A percentile compares a stretch with the other conserved stretches of the same genome.
Evolutionary conservation across 2,329 filamentous ascomycete genomes (phyloP).

Genomic region (Cordyceps pruinosa): DNA sequence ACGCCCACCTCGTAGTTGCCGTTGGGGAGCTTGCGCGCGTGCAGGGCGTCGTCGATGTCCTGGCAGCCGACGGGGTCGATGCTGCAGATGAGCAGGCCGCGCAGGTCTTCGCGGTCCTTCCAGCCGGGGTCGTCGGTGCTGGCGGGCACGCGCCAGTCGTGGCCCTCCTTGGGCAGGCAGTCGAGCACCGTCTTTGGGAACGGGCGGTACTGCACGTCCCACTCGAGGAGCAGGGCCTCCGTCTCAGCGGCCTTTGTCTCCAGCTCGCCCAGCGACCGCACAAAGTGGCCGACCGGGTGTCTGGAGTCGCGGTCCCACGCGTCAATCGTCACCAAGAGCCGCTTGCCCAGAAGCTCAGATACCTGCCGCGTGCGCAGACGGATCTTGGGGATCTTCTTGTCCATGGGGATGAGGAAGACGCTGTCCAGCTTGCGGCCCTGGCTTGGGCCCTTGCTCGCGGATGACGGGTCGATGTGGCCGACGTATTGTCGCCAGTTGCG

Average conservation of each 20-base stretch:
- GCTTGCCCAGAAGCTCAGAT: constrained; percentile 79
- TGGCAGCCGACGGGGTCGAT: constrained; percentile 95
- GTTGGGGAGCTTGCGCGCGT: constrained; percentile 76
- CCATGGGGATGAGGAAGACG: constrained; percentile 95
- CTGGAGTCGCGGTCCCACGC: constrained; percentile 90
- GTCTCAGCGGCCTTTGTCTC: constrained; percentile 98
- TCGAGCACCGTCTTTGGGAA: constrained; percentile 95
- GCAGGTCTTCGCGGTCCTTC: constrained; percentile 76
- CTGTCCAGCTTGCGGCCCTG: constrained; percentile 82
- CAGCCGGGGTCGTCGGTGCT: constrained; percentile 76
- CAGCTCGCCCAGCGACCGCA: constrained; percentile 84
- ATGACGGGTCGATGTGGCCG: constrained; percentile 85
- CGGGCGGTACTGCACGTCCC: constrained; percentile 94
- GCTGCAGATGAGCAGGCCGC: constrained; percentile 85
- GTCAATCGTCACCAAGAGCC: constrained; percentile 88
- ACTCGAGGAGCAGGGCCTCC: constrained; percentile 86
- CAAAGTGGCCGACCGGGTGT: constrained; percentile 88
- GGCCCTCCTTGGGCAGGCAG: constrained; percentile 83
- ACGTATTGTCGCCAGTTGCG: constrained; percentile 98
- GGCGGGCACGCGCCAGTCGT: constrained; percentile 87
- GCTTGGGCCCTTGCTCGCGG: constrained; percentile 64
- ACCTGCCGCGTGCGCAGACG: constrained; percentile 86
- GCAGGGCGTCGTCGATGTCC: constrained; percentile 95
- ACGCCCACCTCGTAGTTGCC: constrained; percentile 95
- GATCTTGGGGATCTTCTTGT: constrained; percentile 96